These are phyloP conservation scores for Blepharisma stoltei DNA, from an alignment of 73 alveolate species.

Conservation along the genomic window DNA sequence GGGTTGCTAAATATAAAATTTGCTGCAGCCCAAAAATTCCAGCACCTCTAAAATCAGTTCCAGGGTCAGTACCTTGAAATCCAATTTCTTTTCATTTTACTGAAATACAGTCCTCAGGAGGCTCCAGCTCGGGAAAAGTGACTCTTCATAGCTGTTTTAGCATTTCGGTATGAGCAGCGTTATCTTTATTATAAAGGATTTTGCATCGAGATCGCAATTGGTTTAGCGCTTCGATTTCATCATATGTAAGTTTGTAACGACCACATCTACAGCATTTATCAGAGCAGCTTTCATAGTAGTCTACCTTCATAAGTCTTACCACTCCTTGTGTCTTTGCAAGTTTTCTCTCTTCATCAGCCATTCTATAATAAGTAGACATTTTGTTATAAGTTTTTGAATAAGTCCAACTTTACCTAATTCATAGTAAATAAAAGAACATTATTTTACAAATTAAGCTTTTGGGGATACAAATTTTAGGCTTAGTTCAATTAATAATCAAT, in stretches of 20 bases:
- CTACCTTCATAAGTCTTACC: no score
- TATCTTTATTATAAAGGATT: constrained; percentile 23
- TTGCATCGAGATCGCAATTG: background rate
- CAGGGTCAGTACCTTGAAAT: constrained; percentile 83
- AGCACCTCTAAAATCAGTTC: constrained; percentile 88
- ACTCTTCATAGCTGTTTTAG: constrained; percentile 23
- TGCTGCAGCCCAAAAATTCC: constrained; percentile 66
- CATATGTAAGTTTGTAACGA: background rate
- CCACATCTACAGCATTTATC: background rate
- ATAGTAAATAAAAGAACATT: no score
- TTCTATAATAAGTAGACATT: no score
- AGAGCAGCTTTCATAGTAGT: no score
- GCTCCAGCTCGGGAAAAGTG: constrained; percentile 10
- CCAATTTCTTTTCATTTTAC: constrained; percentile 66
- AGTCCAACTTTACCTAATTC: no score
- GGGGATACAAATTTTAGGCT: no score
- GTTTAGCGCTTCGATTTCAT: constrained; percentile 7
- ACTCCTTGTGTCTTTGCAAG: no score
- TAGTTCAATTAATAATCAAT: no score
- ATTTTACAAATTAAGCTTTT: no score
- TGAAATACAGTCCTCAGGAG: constrained; percentile 19
- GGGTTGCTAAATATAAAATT: constrained; percentile 41
- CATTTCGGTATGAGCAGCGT: background rate
- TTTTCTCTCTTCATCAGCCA: no score
- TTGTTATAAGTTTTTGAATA: no score